A percentile compares a stretch with the other conserved stretches of the same genome.
Conservation (phyloP, 106 monocot species). For the Phalaenopsis aphrodite region DNA sequence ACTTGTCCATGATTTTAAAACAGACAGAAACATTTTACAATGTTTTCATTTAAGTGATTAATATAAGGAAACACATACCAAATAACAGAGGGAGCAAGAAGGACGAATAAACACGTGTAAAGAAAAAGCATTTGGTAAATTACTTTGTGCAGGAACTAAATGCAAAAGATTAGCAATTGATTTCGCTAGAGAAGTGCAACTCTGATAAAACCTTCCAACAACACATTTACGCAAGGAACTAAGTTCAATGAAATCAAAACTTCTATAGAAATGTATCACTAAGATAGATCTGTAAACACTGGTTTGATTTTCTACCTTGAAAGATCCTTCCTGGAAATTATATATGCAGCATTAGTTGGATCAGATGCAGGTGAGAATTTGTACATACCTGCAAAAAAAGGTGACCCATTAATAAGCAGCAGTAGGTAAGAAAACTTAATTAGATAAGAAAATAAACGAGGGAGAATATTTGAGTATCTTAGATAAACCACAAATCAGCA, state of each 20-base stretch:
- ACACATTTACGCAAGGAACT: background rate
- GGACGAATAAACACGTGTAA: background rate
- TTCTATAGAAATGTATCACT: no score
- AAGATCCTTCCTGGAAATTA: constrained; percentile 77
- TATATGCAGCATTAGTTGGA: constrained; percentile 70
- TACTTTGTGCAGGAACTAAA: background rate
- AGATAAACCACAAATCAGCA: background rate
- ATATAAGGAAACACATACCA: background rate
- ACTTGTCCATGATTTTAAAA: background rate
- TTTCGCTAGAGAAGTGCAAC: background rate
- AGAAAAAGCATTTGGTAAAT: no score
- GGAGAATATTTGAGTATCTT: background rate
- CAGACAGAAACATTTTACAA: background rate
- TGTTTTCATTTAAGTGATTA: background rate
- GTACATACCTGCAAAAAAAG: constrained; percentile 41
- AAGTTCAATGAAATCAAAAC: no score
- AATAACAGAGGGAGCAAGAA: background rate
- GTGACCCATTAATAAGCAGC: background rate
- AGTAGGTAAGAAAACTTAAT: no score
- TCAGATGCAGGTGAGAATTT: constrained; percentile 51
- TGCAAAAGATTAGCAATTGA: background rate
- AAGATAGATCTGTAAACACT: no score
- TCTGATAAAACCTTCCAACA: background rate
- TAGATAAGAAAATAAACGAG: background rate
- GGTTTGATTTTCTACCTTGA: constrained; percentile 40